Percentiles rank a stretch among this genome's conserved stretches.
Evolutionary conservation across 31 red algal genomes (phyloP).

Genomic region (Porphyra umbilicalis): DNA sequence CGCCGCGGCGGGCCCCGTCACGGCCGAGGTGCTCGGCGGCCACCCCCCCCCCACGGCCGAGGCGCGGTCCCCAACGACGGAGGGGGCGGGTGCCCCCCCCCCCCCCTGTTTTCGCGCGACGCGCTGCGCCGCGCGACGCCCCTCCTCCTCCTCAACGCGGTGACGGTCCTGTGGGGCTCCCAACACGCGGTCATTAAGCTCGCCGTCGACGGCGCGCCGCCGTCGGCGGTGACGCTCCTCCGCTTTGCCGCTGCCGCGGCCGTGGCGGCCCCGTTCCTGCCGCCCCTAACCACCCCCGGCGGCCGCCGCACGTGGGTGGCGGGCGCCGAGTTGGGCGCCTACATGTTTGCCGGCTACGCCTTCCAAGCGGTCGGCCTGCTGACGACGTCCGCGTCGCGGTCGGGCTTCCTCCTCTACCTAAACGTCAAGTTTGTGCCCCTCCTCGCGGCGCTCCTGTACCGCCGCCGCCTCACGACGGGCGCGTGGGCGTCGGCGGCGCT

Average conservation of each 20-base stretch:
- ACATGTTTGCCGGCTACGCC: constrained; percentile 89
- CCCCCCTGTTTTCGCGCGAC: neutral
- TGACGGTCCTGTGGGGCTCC: constrained; percentile 92
- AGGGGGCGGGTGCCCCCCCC: too few species aligned
- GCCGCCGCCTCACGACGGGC: constrained; percentile 31
- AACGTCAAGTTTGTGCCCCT: constrained; percentile 98
- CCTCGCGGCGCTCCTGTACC: constrained; percentile 56
- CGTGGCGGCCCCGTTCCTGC: constrained; percentile 28
- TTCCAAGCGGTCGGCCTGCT: constrained; percentile 56
- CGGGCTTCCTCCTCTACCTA: constrained; percentile 88
- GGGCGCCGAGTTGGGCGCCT: constrained; percentile 66
- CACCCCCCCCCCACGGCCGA: neutral
- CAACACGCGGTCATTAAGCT: constrained; percentile 93
- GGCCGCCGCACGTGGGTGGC: constrained; percentile 1
- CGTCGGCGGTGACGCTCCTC: constrained; percentile 37
- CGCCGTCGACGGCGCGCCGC: constrained; percentile 35
- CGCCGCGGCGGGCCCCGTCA: neutral
- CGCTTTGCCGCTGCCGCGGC: constrained; percentile 65
- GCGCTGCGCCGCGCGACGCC: neutral
- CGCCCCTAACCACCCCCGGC: neutral
- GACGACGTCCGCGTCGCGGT: constrained; percentile 67
- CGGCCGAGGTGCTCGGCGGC: neutral
- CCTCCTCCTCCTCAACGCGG: constrained; percentile 51
- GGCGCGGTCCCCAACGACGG: neutral
- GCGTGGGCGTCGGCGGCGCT: constrained; percentile 63